Evolutionary conservation across 306 rosid species (phyloP), one percentile per base, ranked within the genome.

Genomic region (peach (Prunus persica)): DNA sequence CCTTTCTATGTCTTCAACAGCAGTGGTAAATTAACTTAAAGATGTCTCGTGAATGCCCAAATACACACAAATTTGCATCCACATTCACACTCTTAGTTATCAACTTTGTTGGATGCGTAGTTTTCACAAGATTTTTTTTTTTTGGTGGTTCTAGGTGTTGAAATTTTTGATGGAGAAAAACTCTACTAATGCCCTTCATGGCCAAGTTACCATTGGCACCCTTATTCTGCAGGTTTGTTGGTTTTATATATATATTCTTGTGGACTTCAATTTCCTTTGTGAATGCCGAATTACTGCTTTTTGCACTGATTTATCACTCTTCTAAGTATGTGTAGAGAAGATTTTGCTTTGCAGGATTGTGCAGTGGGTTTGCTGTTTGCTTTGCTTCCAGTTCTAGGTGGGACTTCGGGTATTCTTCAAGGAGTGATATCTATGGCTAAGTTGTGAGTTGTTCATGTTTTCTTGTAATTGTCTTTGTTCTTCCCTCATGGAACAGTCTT

Each of bases 1-100:
- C 76, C 89, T 96, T 65, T 96, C 99, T 49, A 96, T 96, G 99
- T 96, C 99, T 82, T 96, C 99, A 74, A 96, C 99, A 30, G 99
- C 99, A 67, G 88, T 84, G 86, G 88, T 85, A 85, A 70, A 38
- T 57, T 72, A 57, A 28, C 77, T 15, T 61, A n/a, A 52, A 65
- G 43, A 55, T 73, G 72, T 70, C 72, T 77, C 55, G 75, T 62
- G 74, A 41, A 25, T 43, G 73, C 71, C 60, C 67, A 76, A 38
- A 3, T 25, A 9, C 69, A 19, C 47, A 49, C 45, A 41, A 45
- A 66, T 60, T 73, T 73, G 43, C 77, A 19, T 41, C 28, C 68
- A 11, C 77, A 43, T 60, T 43, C 25, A 22, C 73, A 8, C 49
- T 3, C n/a, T 69, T 63, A 65, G n/a, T 66, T 30, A 24, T 27